phyloP scores from a whole-genome alignment of 176 grass and related monocot species.

The Eleusine coracana region DNA sequence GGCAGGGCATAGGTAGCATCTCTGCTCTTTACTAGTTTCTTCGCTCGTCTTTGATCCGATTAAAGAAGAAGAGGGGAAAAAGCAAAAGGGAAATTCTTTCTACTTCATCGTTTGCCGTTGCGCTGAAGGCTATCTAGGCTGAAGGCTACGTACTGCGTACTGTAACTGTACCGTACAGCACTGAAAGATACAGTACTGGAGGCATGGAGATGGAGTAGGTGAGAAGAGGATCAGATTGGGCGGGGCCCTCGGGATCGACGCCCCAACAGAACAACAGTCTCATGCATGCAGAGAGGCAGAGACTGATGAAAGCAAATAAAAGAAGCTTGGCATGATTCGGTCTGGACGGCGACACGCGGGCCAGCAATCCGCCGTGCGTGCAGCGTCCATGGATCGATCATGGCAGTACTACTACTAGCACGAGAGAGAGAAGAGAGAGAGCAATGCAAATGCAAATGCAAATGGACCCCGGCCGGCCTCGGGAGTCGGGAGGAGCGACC shows the following conservation, averaged over 20 bases:
- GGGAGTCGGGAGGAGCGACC: neutral
- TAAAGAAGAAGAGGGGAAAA: neutral
- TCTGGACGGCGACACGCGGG: conserved; percentile 14
- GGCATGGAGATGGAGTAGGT: too few species aligned
- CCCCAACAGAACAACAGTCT: conserved; percentile 38
- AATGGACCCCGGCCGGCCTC: neutral
- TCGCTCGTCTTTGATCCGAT: neutral
- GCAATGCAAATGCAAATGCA: too few species aligned
- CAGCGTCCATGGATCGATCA: neutral
- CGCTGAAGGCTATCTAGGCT: neutral
- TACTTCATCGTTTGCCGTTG: neutral
- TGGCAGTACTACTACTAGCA: neutral
- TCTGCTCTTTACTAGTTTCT: too few species aligned
- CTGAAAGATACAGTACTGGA: neutral
- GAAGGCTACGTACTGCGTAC: neutral
- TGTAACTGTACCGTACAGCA: neutral
- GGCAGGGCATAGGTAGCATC: too few species aligned
- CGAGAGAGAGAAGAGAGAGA: too few species aligned
- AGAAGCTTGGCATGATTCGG: conserved; percentile 24
- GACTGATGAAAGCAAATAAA: neutral
- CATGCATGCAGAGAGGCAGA: conserved; percentile 16
- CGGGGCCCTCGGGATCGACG: conserved; percentile 27
- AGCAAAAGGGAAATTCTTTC: conserved; percentile 15
- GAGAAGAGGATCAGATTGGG: neutral
- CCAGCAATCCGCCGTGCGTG: neutral